A percentile compares a stretch with the other conserved stretches of the same genome.
Evolutionary conservation across 169 alveolate species (phyloP).

Genomic region (Cryptosporidium muris): DNA sequence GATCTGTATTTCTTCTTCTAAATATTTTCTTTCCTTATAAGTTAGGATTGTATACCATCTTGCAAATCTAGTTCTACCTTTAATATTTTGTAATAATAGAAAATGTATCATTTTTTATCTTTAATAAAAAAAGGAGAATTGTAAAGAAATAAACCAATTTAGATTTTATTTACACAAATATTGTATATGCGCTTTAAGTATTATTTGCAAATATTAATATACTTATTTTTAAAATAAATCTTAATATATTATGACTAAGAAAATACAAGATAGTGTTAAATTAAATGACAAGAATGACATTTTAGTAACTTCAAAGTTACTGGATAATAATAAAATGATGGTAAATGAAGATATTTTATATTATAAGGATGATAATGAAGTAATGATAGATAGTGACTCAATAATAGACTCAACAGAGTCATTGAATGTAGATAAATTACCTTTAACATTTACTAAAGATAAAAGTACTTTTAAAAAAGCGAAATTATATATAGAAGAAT

Average conservation of each 20-base stretch:
- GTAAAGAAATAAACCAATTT: no score
- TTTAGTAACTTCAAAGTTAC: not conserved
- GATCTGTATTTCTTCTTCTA: slow-evolving; percentile 32
- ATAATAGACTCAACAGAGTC: slow-evolving; percentile 60
- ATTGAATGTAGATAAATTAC: not conserved
- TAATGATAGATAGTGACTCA: slow-evolving; percentile 7
- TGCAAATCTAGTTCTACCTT: slow-evolving; percentile 49
- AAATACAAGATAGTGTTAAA: slow-evolving; percentile 2
- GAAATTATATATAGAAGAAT: no score
- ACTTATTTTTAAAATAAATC: not conserved
- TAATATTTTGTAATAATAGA: slow-evolving; percentile 34
- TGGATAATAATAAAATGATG: no score
- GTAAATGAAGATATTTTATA: no score
- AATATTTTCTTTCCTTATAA: slow-evolving; percentile 9
- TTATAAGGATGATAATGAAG: no score
- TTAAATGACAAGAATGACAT: not conserved
- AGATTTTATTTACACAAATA: no score
- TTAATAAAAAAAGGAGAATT: no score
- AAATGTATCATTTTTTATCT: slow-evolving; percentile 22
- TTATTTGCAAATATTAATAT: no score
- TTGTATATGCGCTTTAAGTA: no score
- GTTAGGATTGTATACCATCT: slow-evolving; percentile 38
- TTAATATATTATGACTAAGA: slow-evolving; percentile 1
- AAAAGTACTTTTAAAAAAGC: not conserved
- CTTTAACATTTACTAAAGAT: not conserved